These are phyloP conservation scores for Amaranthus palmeri DNA, from an alignment of 148 eudicot genomes.

Conservation along the genomic window DNA sequence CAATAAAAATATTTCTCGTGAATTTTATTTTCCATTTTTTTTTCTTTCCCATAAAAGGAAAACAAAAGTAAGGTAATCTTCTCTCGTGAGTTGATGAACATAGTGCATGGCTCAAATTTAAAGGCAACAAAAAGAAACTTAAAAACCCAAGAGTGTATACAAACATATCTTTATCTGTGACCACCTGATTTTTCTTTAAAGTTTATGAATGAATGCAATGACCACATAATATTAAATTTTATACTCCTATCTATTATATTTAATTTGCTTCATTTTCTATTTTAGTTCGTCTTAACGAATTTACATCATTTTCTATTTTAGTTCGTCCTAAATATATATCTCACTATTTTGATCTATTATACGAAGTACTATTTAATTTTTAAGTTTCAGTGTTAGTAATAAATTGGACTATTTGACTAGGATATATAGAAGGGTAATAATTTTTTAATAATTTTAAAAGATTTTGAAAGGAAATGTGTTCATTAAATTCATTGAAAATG, in stretches of 20 bases:
- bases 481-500: background rate
- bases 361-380: too few relatives aligned
- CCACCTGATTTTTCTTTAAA: constrained; percentile 3
- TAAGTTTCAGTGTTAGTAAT: too few relatives aligned
- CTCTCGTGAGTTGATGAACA: background rate
- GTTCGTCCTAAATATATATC: too few relatives aligned
- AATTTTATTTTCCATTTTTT: too few relatives aligned
- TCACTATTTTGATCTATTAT: too few relatives aligned
- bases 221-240: background rate
- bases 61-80: background rate
- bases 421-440: too few relatives aligned
- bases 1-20: too few relatives aligned
- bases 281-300: too few relatives aligned
- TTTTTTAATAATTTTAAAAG: background rate
- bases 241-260: background rate
- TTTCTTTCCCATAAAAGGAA: background rate
- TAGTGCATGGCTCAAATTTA: background rate
- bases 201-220: background rate
- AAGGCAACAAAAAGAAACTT: background rate
- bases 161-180: constrained; percentile 14
- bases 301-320: too few relatives aligned
- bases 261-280: too few relatives aligned
- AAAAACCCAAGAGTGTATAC: background rate
- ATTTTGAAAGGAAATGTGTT: background rate
- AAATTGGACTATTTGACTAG: too few relatives aligned